phyloP scores from a whole-genome alignment of 768 basidiomycete species.

The Cantharellus cinnabarinus region DNA sequence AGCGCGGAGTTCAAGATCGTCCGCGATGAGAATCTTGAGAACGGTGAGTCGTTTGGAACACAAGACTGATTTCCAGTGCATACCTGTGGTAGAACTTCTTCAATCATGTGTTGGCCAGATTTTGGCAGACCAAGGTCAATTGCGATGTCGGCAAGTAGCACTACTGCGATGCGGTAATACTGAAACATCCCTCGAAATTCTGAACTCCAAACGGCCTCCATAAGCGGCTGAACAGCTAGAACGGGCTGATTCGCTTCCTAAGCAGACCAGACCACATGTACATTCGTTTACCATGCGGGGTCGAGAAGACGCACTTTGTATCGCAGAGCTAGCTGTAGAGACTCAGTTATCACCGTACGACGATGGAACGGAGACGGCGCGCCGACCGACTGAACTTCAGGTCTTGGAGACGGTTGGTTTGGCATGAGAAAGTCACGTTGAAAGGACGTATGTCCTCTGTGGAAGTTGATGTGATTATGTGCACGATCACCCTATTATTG shows the following conservation, averaged over 20 bases:
- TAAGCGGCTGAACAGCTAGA: conserved; percentile 39
- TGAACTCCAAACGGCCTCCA: conserved; percentile 57
- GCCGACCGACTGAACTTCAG: background rate
- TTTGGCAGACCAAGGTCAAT: conserved; percentile 60
- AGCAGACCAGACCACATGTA: background rate
- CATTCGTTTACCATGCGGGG: background rate
- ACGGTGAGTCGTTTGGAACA: background rate
- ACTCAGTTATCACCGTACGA: background rate
- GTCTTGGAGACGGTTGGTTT: conserved; percentile 2
- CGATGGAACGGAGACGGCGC: background rate
- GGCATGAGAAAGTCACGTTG: conserved; percentile 4
- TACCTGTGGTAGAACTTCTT: conserved; percentile 71
- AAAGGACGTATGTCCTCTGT: conserved; percentile 3
- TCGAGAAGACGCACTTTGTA: background rate
- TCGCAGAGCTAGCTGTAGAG: background rate
- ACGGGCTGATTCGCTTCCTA: conserved; percentile 48
- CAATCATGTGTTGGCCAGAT: conserved; percentile 39
- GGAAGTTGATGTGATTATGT: too few species aligned
- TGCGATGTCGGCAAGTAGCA: conserved; percentile 58
- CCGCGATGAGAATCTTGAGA: conserved; percentile 41
- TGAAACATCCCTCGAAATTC: conserved; percentile 55
- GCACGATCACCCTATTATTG: background rate
- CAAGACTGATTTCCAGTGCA: conserved; percentile 7
- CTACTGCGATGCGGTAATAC: conserved; percentile 45
- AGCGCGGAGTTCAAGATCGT: conserved; percentile 57